A percentile compares a stretch with the other conserved stretches of the same genome.
phyloP scores from a whole-genome alignment of 345 rosid species.

The Eutrema yunnanense region DNA sequence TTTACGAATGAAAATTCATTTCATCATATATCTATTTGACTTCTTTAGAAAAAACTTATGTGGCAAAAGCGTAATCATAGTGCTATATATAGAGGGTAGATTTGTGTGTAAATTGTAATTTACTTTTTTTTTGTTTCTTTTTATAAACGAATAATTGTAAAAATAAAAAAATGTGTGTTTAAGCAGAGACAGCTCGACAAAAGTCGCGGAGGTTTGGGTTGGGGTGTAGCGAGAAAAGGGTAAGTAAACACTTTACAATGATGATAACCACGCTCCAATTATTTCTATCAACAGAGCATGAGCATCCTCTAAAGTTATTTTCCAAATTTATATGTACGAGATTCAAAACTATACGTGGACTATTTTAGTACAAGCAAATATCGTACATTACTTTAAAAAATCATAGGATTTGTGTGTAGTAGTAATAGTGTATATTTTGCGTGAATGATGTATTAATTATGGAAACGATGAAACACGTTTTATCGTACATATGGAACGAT shows the following conservation, averaged over 20 bases:
- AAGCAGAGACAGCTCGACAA: slow-evolving; percentile 30
- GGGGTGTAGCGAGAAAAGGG: slow-evolving; percentile 31
- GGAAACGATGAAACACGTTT: neutral
- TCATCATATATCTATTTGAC: slow-evolving; percentile 3
- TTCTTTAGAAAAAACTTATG: neutral
- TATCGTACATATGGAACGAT: neutral
- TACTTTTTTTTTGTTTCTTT: neutral
- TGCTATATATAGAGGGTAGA: neutral
- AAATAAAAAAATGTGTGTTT: neutral
- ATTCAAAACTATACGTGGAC: neutral
- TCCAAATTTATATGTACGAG: slow-evolving; percentile 17
- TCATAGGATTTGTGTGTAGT: neutral
- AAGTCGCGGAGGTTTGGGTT: slow-evolving; percentile 25
- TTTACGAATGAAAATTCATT: neutral
- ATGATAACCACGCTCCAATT: slow-evolving; percentile 36
- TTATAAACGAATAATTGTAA: neutral
- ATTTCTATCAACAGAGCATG: slow-evolving; percentile 15
- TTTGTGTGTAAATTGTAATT: neutral
- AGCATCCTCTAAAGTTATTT: slow-evolving; percentile 24
- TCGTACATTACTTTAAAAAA: neutral
- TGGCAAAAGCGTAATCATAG: neutral
- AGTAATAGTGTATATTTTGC: neutral
- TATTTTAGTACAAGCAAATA: slow-evolving; percentile 6
- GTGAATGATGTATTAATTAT: neutral
- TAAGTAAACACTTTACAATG: slow-evolving; percentile 31